phyloP scores from a whole-genome alignment of 2,329 filamentous ascomycete species.

The Xylariaceae sp. region DNA sequence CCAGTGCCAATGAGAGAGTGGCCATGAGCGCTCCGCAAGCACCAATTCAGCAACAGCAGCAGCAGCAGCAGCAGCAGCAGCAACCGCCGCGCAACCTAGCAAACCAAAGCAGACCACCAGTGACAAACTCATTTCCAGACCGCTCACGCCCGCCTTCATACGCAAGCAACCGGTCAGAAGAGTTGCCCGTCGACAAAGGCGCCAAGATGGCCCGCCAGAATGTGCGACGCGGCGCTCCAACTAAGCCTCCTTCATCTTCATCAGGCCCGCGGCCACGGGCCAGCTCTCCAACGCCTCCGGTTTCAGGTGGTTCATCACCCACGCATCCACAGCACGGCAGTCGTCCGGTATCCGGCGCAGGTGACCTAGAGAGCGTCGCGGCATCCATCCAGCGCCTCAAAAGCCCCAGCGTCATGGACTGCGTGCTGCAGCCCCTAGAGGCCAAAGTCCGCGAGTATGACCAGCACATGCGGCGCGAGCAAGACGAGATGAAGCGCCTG shows the following conservation, averaged over 20 bases:
- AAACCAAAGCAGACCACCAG: slow-evolving; percentile 39
- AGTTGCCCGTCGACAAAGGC: slow-evolving; percentile 39
- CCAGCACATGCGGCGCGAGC: slow-evolving; percentile 49
- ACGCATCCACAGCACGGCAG: slow-evolving; percentile 27
- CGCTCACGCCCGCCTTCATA: slow-evolving; percentile 41
- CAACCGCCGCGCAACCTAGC: slow-evolving; percentile 22
- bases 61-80: slow-evolving; percentile 30
- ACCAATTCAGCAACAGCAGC: slow-evolving; percentile 32
- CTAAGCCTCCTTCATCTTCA: slow-evolving; percentile 22
- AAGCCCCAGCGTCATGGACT: slow-evolving; percentile 51
- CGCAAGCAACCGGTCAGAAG: slow-evolving; percentile 42
- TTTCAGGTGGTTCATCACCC: slow-evolving; percentile 31
- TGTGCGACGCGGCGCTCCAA: slow-evolving; percentile 31
- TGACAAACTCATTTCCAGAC: slow-evolving; percentile 38
- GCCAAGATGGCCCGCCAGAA: slow-evolving; percentile 38
- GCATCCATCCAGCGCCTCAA: slow-evolving; percentile 50
- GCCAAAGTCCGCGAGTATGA: slow-evolving; percentile 54
- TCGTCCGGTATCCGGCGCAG: slow-evolving; percentile 17
- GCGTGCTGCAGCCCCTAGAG: slow-evolving; percentile 53
- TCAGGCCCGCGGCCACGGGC: slow-evolving; percentile 33
- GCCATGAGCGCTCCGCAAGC: slow-evolving; percentile 16
- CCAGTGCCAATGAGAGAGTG: slow-evolving; percentile 2
- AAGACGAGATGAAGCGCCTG: slow-evolving; percentile 50
- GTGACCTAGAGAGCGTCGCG: slow-evolving; percentile 22
- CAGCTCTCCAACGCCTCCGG: slow-evolving; percentile 35